Evolutionary conservation across 1,284 basidiomycete genomes (phyloP).

Genomic region (Malassezia vespertilionis): DNA sequence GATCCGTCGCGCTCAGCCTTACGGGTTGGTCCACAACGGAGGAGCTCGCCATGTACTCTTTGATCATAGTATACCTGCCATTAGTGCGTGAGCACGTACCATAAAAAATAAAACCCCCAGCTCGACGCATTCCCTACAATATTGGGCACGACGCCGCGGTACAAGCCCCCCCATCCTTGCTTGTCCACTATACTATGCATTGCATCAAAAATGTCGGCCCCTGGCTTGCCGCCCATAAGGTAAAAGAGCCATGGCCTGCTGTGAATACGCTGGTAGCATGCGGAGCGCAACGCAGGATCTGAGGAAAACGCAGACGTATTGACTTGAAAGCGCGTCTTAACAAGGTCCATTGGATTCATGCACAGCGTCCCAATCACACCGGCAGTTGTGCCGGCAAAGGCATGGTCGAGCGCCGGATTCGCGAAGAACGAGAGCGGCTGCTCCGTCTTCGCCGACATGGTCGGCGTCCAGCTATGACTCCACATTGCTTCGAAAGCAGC

Average conservation of each 20-base stretch:
- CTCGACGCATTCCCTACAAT: constrained; percentile 90
- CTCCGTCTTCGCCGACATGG: not conserved
- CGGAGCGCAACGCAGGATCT: constrained; percentile 2
- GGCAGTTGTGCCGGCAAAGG: constrained; percentile 80
- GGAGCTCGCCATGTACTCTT: constrained; percentile 51
- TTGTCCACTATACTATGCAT: constrained; percentile 62
- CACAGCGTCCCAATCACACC: constrained; percentile 83
- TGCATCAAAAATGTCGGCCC: constrained; percentile 65
- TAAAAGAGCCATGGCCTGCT: constrained; percentile 23
- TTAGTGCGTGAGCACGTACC: too few species aligned
- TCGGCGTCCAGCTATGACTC: not conserved
- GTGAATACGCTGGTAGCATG: constrained; percentile 6
- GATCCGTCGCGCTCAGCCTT: constrained; percentile 62
- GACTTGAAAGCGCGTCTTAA: constrained; percentile 88
- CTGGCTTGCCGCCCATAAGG: constrained; percentile 28
- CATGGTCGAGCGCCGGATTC: constrained; percentile 61
- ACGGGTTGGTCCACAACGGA: constrained; percentile 10
- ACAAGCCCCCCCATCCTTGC: constrained; percentile 75
- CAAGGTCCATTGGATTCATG: constrained; percentile 93
- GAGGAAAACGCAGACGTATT: constrained; percentile 12
- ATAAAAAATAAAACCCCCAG: constrained; percentile 96
- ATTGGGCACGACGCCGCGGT: constrained; percentile 81
- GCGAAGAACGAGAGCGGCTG: constrained; percentile 30
- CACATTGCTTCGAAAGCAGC: constrained; percentile 1
- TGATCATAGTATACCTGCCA: constrained; percentile 78